These are phyloP conservation scores for Tetrapyrgos nigripes DNA, from an alignment of 1,284 basidiomycete species.

Conservation along the genomic window DNA sequence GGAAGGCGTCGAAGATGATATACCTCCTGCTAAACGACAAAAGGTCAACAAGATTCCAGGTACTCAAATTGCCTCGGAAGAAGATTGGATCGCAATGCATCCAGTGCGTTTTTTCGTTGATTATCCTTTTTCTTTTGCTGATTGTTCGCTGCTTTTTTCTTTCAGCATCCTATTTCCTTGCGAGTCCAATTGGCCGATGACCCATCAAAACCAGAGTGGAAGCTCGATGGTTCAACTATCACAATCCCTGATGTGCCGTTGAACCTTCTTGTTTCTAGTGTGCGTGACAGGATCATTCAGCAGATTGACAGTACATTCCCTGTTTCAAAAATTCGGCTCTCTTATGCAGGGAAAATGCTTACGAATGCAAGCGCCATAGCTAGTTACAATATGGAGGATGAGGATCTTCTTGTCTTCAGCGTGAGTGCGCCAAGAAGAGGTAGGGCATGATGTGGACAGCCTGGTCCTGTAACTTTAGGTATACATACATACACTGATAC, in stretches of 20 bases:
- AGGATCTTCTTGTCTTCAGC: conserved; percentile 79
- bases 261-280: conserved; percentile 81
- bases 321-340: conserved; percentile 80
- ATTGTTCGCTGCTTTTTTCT: not conserved
- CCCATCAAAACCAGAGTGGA: conserved; percentile 88
- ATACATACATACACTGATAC: not conserved
- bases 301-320: conserved; percentile 78
- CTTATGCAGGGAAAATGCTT: conserved; percentile 82
- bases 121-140: conserved; percentile 7
- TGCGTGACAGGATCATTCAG: conserved; percentile 86
- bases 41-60: conserved; percentile 83
- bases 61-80: conserved; percentile 81
- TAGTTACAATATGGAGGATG: conserved; percentile 88
- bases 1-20: conserved; percentile 66
- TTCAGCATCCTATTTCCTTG: conserved; percentile 82
- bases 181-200: conserved; percentile 84
- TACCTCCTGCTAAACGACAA: conserved; percentile 83
- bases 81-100: conserved; percentile 89
- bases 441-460: conserved; percentile 33
- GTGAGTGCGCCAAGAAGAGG: conserved; percentile 82
- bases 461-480: not conserved
- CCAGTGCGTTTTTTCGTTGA: conserved; percentile 56
- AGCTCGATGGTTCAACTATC: conserved; percentile 82
- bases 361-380: conserved; percentile 87
- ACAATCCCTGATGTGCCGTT: conserved; percentile 83